These are phyloP conservation scores for Cordyceps cateniannulata DNA, from an alignment of 2,329 filamentous ascomycete genomes.

Conservation along the genomic window DNA sequence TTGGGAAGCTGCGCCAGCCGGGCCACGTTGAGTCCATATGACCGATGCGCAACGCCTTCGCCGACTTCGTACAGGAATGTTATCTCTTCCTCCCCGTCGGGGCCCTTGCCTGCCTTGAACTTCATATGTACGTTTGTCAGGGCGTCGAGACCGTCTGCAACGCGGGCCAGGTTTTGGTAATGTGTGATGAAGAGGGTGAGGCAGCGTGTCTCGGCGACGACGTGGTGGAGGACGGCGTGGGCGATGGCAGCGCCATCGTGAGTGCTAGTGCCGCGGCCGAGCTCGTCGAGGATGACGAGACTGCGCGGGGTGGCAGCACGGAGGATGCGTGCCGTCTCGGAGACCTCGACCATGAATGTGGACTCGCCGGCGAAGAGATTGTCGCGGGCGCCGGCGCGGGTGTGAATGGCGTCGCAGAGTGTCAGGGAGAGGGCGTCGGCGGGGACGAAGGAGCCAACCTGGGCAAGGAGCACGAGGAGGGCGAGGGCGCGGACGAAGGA, in stretches of 20 bases:
- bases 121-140: conserved; percentile 93
- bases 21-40: conserved; percentile 92
- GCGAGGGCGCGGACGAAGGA: conserved; percentile 91
- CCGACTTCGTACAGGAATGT: conserved; percentile 93
- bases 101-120: conserved; percentile 50
- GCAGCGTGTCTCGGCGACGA: conserved; percentile 67
- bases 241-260: conserved; percentile 96
- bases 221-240: conserved; percentile 79
- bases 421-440: conserved; percentile 68
- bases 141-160: conserved; percentile 61
- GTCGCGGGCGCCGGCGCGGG: conserved; percentile 91
- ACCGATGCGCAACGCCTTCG: conserved; percentile 86
- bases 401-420: conserved; percentile 85
- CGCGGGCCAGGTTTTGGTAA: conserved; percentile 75
- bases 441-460: conserved; percentile 91
- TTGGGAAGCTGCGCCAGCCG: conserved; percentile 74
- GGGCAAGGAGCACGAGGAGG: conserved; percentile 86
- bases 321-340: conserved; percentile 85
- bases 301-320: conserved; percentile 79
- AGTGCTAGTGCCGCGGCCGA: conserved; percentile 87
- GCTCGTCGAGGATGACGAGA: conserved; percentile 88
- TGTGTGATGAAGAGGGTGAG: conserved; percentile 96
- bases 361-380: conserved; percentile 92
- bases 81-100: conserved; percentile 63
- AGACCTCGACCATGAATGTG: conserved; percentile 97